These are phyloP conservation scores for Medicago arabica DNA, from an alignment of 306 rosid species.

Conservation along the genomic window DNA sequence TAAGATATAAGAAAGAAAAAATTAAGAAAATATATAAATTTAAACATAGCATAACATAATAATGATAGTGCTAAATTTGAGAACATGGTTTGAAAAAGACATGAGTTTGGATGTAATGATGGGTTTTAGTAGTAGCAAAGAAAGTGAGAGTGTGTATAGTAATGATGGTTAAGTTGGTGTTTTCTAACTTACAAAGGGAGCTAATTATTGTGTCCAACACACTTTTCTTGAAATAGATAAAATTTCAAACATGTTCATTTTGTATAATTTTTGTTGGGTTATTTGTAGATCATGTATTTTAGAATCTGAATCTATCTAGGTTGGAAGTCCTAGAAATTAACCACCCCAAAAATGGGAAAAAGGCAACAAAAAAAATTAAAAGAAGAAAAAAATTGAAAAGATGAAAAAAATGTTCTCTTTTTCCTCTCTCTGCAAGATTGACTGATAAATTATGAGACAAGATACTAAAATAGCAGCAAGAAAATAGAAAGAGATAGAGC, in stretches of 20 bases:
- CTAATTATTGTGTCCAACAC: conserved; percentile 49
- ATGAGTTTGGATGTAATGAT: conserved; percentile 58
- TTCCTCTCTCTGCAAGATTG: conserved; percentile 49
- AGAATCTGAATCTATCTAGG: conserved; percentile 52
- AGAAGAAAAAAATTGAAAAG: neutral
- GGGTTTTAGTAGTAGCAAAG: conserved; percentile 46
- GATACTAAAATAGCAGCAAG: conserved; percentile 49
- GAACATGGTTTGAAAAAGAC: conserved; percentile 32
- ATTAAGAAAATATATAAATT: neutral
- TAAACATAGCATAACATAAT: conserved; percentile 8
- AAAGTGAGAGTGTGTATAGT: conserved; percentile 35
- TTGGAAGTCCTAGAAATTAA: conserved; percentile 38
- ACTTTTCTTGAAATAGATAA: conserved; percentile 40
- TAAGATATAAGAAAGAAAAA: neutral
- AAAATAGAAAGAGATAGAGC: conserved; percentile 31
- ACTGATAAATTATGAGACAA: conserved; percentile 58
- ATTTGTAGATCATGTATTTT: conserved; percentile 37
- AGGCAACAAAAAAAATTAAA: neutral
- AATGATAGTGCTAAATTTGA: conserved; percentile 37
- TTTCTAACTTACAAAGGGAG: conserved; percentile 41
- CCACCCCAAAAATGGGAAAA: conserved; percentile 29
- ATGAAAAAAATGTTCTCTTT: conserved; percentile 21
- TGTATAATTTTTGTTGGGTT: conserved; percentile 23
- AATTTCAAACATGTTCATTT: conserved; percentile 31
- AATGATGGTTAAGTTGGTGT: conserved; percentile 47